Percentiles rank a stretch among this genome's conserved stretches.
These are phyloP conservation scores for Marchantia paleacea DNA, from an alignment of 225 moss, liverwort and hornwort species.

Conservation along the genomic window DNA sequence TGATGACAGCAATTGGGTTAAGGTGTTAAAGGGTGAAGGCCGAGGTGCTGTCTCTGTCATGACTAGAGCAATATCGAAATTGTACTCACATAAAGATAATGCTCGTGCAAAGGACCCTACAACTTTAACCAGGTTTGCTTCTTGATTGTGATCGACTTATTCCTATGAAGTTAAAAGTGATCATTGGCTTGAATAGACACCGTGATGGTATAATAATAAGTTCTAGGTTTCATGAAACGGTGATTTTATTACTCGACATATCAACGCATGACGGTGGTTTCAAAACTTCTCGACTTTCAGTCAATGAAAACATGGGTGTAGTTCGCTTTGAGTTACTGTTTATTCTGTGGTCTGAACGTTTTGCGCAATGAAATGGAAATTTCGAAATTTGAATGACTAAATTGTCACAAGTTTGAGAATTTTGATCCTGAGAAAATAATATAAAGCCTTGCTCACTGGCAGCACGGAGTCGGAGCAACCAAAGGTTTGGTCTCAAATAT, in stretches of 20 bases:
- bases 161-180: neutral
- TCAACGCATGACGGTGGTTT: neutral
- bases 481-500: conserved; percentile 91
- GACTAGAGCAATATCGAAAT: conserved; percentile 66
- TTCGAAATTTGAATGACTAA: neutral
- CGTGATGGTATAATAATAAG: neutral
- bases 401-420: neutral
- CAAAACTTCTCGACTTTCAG: neutral
- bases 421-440: neutral
- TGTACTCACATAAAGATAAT: conserved; percentile 59
- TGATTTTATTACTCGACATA: neutral
- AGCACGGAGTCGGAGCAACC: conserved; percentile 80
- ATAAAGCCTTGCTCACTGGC: neutral
- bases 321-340: too few species aligned
- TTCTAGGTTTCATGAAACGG: neutral
- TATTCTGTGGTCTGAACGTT: neutral
- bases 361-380: neutral
- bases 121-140: conserved; percentile 58
- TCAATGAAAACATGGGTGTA: too few species aligned
- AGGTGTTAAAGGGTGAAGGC: conserved; percentile 70
- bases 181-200: neutral
- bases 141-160: neutral
- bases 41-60: conserved; percentile 66
- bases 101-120: conserved; percentile 62
- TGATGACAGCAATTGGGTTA: conserved; percentile 61